phyloP scores from a whole-genome alignment of 805 yeast species.

The Sporopachydermia quercuum region DNA sequence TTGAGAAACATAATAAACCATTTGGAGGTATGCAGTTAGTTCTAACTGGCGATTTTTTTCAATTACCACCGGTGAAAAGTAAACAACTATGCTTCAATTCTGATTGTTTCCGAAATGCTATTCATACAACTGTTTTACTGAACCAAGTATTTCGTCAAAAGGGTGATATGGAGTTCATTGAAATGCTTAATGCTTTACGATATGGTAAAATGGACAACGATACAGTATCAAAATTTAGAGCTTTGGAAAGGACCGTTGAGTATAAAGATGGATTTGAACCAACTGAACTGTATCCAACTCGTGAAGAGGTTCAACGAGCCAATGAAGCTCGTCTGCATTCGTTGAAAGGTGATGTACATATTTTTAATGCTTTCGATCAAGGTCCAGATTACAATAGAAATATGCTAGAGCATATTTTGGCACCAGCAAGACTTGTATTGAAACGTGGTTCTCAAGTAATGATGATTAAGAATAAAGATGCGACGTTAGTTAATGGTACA shows the following conservation, averaged over 20 bases:
- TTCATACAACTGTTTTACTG: constrained; percentile 42
- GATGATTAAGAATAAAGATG: constrained; percentile 68
- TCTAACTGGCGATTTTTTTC: constrained; percentile 72
- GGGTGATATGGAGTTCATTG: constrained; percentile 53
- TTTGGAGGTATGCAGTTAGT: constrained; percentile 74
- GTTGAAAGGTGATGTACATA: constrained; percentile 28
- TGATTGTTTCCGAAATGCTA: constrained; percentile 42
- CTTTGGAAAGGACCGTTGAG: constrained; percentile 34
- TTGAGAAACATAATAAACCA: constrained; percentile 30
- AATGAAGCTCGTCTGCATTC: constrained; percentile 33
- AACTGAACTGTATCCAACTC: constrained; percentile 60
- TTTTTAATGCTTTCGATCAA: constrained; percentile 38
- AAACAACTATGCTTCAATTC: constrained; percentile 50
- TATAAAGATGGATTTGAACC: constrained; percentile 49
- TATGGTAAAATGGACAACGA: constrained; percentile 38
- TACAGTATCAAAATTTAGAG: constrained; percentile 34
- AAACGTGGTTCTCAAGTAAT: constrained; percentile 70
- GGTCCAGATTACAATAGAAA: constrained; percentile 33
- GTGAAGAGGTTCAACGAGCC: constrained; percentile 57
- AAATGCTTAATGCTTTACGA: constrained; percentile 65
- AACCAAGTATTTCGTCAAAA: constrained; percentile 62
- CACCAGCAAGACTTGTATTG: constrained; percentile 39
- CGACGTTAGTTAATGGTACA: constrained; percentile 61
- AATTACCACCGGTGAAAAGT: constrained; percentile 56
- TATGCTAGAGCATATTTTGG: constrained; percentile 42